These are phyloP conservation scores for Mediolabrus comicus DNA, from an alignment of 108 stramenopile species.

Conservation along the genomic window DNA sequence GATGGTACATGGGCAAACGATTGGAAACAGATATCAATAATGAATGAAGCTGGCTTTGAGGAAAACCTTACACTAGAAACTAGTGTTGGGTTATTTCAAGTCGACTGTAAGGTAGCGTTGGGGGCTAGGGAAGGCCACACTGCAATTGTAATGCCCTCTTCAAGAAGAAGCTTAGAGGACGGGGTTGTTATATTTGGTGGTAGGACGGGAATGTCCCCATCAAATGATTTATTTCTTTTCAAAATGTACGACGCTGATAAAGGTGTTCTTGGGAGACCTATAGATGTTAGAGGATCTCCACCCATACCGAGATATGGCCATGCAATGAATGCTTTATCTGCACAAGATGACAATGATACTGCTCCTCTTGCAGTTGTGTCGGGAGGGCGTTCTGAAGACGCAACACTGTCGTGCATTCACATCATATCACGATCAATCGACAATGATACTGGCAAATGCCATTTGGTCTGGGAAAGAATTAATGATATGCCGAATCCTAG, in stretches of 20 bases:
- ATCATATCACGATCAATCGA: slow-evolving; percentile 31
- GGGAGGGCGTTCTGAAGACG: slow-evolving; percentile 28
- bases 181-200: slow-evolving; percentile 39
- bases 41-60: background rate
- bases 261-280: slow-evolving; percentile 24
- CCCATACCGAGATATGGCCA: slow-evolving; percentile 78
- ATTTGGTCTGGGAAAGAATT: slow-evolving; percentile 45
- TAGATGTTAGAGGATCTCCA: slow-evolving; percentile 43
- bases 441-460: background rate
- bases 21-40: slow-evolving; percentile 27
- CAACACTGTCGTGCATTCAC: slow-evolving; percentile 30
- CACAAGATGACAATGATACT: slow-evolving; percentile 12
- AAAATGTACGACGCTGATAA: slow-evolving; percentile 21
- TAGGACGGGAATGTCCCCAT: slow-evolving; percentile 31
- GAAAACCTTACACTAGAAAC: slow-evolving; percentile 2
- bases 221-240: slow-evolving; percentile 49
- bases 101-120: slow-evolving; percentile 1
- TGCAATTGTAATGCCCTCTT: slow-evolving; percentile 25
- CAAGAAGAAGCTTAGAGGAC: background rate
- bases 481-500: slow-evolving; percentile 37
- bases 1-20: slow-evolving; percentile 31
- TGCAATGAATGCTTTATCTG: slow-evolving; percentile 50
- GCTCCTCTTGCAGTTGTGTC: slow-evolving; percentile 35
- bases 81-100: slow-evolving; percentile 26
- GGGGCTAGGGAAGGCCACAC: slow-evolving; percentile 38